Percentiles rank a stretch among this genome's conserved stretches.
These are phyloP conservation scores for Globisporangium camurandrum DNA, from an alignment of 352 stramenopile species.

Conservation along the genomic window DNA sequence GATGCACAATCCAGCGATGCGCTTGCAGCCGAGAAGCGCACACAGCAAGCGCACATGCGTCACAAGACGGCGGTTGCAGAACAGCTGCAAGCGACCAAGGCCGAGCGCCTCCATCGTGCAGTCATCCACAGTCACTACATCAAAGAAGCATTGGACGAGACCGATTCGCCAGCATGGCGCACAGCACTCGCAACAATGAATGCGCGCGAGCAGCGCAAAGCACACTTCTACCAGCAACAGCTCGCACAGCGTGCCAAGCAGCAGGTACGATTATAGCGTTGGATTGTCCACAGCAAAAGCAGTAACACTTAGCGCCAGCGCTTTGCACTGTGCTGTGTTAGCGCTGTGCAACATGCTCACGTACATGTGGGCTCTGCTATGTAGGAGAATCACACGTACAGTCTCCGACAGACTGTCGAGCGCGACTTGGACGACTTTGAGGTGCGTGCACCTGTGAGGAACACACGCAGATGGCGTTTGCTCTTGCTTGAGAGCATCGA, in stretches of 20 bases:
- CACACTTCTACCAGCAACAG: conserved; percentile 49
- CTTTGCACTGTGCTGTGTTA: no score
- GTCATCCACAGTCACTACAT: conserved; percentile 70
- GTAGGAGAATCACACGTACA: conserved; percentile 41
- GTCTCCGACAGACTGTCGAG: conserved; percentile 39
- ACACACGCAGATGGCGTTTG: not conserved
- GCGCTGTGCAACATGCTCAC: no score
- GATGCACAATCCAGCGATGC: conserved; percentile 20
- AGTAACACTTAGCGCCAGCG: no score
- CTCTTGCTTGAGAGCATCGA: no score
- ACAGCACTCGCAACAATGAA: conserved; percentile 49
- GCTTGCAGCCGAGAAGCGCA: conserved; percentile 22
- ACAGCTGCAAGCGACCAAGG: conserved; percentile 46
- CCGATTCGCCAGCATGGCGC: conserved; percentile 58
- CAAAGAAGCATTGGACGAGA: conserved; percentile 63
- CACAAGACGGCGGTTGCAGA: conserved; percentile 26
- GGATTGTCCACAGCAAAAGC: not conserved
- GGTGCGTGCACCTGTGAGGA: conserved; percentile 8
- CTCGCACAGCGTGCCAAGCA: conserved; percentile 29
- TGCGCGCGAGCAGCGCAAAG: conserved; percentile 44
- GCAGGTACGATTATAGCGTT: conserved; percentile 16
- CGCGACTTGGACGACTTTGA: conserved; percentile 56
- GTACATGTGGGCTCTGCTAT: no score
- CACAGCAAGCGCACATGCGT: conserved; percentile 20
- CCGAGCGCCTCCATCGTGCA: conserved; percentile 56